Base-by-base conservation (phyloP, 106 monocot species). In the Dioscorea dumetorum region DNA sequence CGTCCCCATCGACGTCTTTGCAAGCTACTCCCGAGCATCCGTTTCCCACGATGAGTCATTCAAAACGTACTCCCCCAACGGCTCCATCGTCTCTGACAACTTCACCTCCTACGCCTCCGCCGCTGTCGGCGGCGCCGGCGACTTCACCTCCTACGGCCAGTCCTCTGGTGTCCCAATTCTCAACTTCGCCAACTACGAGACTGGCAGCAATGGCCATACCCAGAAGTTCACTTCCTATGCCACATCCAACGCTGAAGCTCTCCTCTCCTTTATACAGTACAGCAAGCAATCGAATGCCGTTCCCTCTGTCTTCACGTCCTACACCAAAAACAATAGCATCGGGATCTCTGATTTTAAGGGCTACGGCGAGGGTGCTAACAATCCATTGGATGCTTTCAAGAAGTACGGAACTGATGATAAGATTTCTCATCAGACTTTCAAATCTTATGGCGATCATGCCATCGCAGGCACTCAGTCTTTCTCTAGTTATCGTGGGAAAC, bases 121-220 rank as follows among this genome's bases (percentile, higher is more conserved):
- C 53, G 69, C 88, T 18, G 67, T 61, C 22, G 88, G 78, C 51
- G 99, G 90, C 23, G 6, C 81, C 51, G 74, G 76, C 22, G 69
- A 73, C 4, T 99, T 92, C 73, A n/a, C 72, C 33, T 3, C 63
- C 70, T 93, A 93, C 72, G 77, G 59, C 67, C 57, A 24, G 9
- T 24, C 21, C 22, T 24, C 75, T 60, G 89, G 91, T 68, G 76
- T 70, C 34, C 86, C 84, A 7, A 34, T 73, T 50, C 77, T 86
- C 35, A 80, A 66, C 49, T 97, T 97, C 82, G 76, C 72, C 58
- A 91, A 82, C 82, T 97, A 97, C 80, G 87, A 76, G 48, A 63
- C 86, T 54, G 48, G 53, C 12, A 64, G 80, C 67, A 63, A 68
- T 70, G 84, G 73, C 31, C 86, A 80, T 21, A 8, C 4, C 7